These are phyloP conservation scores for Bisporella sp. DNA, from an alignment of 2,329 filamentous ascomycete species.

Conservation along the genomic window DNA sequence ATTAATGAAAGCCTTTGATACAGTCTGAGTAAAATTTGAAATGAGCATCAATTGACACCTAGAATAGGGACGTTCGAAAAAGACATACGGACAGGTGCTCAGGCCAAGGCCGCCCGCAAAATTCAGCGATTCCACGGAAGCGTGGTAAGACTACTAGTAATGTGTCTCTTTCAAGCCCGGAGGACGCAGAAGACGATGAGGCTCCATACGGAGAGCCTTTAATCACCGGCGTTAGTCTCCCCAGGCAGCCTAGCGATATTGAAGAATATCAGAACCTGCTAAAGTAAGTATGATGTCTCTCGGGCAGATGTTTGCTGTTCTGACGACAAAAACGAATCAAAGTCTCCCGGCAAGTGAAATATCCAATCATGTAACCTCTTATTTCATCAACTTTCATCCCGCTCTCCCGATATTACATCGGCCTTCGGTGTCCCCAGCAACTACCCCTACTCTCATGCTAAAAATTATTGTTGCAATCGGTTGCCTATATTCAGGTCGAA, in stretches of 20 bases:
- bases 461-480: slow-evolving; percentile 5
- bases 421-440: background rate
- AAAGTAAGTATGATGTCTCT: background rate
- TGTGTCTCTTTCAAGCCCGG: no score
- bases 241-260: background rate
- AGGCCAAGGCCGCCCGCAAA: background rate
- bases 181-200: no score
- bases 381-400: slow-evolving; percentile 5
- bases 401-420: slow-evolving; percentile 6
- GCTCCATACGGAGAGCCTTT: no score
- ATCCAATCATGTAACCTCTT: background rate
- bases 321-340: background rate
- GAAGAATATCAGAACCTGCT: background rate
- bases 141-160: no score
- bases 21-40: slow-evolving; percentile 1
- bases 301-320: background rate
- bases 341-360: background rate
- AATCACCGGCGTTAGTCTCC: background rate
- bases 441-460: slow-evolving; percentile 1
- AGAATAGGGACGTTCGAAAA: slow-evolving; percentile 6
- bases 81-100: slow-evolving; percentile 3
- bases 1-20: no score
- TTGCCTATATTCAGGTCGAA: slow-evolving; percentile 1
- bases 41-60: background rate
- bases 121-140: no score